Conservation (phyloP, 2,329 filamentous ascomycete genomes). For the Aphanocladium album region DNA sequence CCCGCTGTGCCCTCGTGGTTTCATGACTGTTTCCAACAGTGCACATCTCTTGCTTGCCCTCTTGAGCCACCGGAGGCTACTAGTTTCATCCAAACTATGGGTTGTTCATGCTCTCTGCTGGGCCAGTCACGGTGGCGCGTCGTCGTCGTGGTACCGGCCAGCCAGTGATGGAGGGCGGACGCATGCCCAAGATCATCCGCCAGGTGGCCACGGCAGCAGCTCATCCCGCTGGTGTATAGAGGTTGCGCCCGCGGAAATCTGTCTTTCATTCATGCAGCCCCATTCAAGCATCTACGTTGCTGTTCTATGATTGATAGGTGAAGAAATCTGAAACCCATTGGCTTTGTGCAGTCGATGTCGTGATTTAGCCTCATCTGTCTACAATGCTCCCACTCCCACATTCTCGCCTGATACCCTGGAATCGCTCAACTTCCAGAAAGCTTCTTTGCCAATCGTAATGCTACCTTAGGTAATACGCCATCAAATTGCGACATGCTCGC, state of each 20-base stretch:
- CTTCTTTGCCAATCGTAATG: background rate
- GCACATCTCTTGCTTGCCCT: background rate
- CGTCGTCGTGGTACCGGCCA: background rate
- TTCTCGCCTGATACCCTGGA: background rate
- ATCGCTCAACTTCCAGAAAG: background rate
- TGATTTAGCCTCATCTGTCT: background rate
- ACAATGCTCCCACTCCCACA: background rate
- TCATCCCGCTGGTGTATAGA: background rate
- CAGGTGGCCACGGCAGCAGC: background rate
- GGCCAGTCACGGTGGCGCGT: background rate
- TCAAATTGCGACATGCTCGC: background rate
- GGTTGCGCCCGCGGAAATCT: background rate
- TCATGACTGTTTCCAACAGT: background rate
- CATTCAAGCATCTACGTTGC: background rate
- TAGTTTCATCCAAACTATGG: background rate
- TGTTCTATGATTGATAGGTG: background rate
- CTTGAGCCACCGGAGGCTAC: background rate
- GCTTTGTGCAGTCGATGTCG: background rate
- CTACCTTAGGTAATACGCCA: background rate
- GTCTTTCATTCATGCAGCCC: background rate
- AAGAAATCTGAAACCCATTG: background rate
- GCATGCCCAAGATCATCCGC: background rate
- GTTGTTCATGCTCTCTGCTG: background rate
- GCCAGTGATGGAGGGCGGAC: background rate
- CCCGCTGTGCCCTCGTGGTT: background rate